phyloP scores from a whole-genome alignment of 139 green algal genomes.

The Coccomyxa sp. region DNA sequence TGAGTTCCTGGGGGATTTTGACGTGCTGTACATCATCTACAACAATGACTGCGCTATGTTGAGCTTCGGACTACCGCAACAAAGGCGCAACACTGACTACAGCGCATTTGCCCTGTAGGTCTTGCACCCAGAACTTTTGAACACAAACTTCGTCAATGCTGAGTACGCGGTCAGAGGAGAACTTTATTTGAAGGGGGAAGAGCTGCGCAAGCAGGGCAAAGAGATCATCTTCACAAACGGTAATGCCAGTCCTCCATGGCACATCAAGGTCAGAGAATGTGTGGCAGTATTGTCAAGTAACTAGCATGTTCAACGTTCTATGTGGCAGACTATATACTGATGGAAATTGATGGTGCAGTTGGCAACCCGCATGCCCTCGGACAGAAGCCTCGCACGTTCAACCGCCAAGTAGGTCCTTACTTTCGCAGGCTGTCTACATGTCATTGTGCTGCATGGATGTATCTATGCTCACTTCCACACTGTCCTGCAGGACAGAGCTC shows the following conservation, averaged over 20 bases:
- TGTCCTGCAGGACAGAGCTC: neutral
- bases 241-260: conserved; percentile 17
- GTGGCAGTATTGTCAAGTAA: neutral
- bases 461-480: neutral
- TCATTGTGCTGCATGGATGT: too few species aligned
- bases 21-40: too few species aligned
- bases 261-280: neutral
- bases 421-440: conserved; percentile 79
- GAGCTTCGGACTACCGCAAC: neutral
- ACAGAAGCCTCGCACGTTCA: conserved; percentile 94
- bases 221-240: conserved; percentile 96
- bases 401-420: conserved; percentile 62
- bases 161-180: conserved; percentile 91
- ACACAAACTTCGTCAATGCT: conserved; percentile 67
- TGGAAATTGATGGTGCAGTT: conserved; percentile 17
- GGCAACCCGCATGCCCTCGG: conserved; percentile 76
- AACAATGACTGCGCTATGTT: too few species aligned
- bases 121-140: conserved; percentile 74
- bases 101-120: conserved; percentile 55
- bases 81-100: conserved; percentile 42
- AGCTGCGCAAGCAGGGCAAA: conserved; percentile 76
- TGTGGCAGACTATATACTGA: neutral
- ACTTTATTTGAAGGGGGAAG: conserved; percentile 79
- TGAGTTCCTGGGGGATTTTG: neutral
- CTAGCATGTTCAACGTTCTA: neutral